Base-by-base conservation (phyloP, 1,284 basidiomycete genomes). In the Xerocomus nothofagi region DNA sequence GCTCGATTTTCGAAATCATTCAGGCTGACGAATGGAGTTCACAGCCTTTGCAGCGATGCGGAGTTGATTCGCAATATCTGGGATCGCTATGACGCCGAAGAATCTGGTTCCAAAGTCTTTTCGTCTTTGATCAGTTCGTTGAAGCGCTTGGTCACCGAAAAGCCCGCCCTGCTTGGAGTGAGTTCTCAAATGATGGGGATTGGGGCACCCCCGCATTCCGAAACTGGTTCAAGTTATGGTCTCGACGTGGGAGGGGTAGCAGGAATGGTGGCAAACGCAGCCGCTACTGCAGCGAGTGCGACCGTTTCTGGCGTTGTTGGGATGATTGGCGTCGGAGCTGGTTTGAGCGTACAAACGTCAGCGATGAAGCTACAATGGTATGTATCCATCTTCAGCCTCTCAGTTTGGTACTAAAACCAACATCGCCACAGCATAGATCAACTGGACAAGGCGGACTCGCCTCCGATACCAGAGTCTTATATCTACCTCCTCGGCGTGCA, bases 391-490 rank as follows among this genome's bases (percentile, higher is more conserved):
- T 51, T 9, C 36, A 8, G 15, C 20, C 11, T 23, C 21, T 10
- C 33, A n/a, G 12, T 26, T 44, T 18, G 41, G 15, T 36, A 14
- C 51, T 34, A 6, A 51, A 27, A 34, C 26, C 34, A 31, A 51
- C 42, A 32, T 46, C 29, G 26, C 26, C 34, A 20, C 57, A 95
- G 93, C 63, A 96, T 98, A 59, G 94, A 98, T 64, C 94, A 97
- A 66, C 81, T 96, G 15, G 94, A 98, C 73, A 97, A 99, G 70
- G 86, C 92, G 0, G 97, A 99, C 60, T 85, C 95, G 0, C 97
- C 97, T 0, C 75, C 82, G 0, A 91, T 96, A 42, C 94, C 94
- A 0, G 93, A 98, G 54, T 81, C 90, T 0, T 98, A 99, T 67
- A 80, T 93, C 49, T 97, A 95, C 65, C 83, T 98, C 2, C 81